Evolutionary conservation across 495 filamentous ascomycete species (phyloP), one percentile per base, ranked within the genome.

Genomic region (Xylaria sp.): DNA sequence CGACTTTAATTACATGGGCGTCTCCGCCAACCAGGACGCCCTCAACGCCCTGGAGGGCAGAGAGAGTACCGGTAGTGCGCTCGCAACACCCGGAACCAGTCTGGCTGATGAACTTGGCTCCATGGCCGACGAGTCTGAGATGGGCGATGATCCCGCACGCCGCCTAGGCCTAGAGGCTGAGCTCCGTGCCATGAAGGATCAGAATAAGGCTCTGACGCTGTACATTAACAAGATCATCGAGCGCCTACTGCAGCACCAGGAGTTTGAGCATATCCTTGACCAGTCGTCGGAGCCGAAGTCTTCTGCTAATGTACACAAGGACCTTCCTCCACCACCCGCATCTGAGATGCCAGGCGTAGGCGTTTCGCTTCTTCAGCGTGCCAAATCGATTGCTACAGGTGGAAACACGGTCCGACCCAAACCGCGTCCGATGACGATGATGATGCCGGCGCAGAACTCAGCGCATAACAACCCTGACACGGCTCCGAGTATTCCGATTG

Each of bases 141-240:
- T 86, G 67, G 86, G 87, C 26, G 80, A 80, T 19, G 87, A 88
- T n/a, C 85, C 88, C 71, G 84, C 81, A 62, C 88, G 90, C 69
- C 91, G 90, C 68, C 48, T 94, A 5, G 95, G 90, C 67, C 41
- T 94, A 7, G 95, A 98, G 76, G 74, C 82, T 8, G 96, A 99
- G 75, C 80, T 94, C 70, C 94, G 92, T 80, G 83, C 86, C n/a
- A 82, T 93, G 31, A 96, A 93, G 81, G 94, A 97, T 72, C 92
- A 97, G 80, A 98, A 98, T 84, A 99, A 97, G 80, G 96, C 96
- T 53, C 83, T 98, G 72, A 97, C 94, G 3, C 86, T 97, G 41
- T 99, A 99, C 80, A 98, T 99, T 80, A 97, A 97, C 86, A 95
- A 93, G 77, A 98, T 99, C 78, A 97, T 99, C 76, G 95, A 94